These are phyloP conservation scores for Tolypocladium guangdongense DNA, from an alignment of 2,329 filamentous ascomycete genomes.

Conservation along the genomic window DNA sequence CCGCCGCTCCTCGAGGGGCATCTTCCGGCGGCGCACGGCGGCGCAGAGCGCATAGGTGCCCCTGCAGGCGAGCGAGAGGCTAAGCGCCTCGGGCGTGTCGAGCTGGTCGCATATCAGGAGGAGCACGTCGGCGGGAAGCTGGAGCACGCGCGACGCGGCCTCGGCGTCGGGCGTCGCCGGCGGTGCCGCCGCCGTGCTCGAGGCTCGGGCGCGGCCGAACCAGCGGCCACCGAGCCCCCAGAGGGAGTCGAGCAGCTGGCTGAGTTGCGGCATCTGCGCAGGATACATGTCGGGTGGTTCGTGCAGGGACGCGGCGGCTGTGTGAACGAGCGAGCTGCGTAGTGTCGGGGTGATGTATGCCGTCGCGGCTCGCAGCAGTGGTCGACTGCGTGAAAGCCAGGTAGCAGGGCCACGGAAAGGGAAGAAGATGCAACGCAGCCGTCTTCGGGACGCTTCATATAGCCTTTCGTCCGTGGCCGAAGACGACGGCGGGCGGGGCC, in stretches of 20 bases:
- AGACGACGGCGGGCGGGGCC: too few species aligned
- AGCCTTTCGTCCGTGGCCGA: too few species aligned
- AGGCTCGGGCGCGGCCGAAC: background rate
- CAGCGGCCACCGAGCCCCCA: background rate
- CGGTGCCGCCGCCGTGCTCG: background rate
- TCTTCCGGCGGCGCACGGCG: background rate
- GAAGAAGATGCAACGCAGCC: too few species aligned
- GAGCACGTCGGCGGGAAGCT: conserved; percentile 10
- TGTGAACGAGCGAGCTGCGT: background rate
- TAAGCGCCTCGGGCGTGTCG: conserved; percentile 5
- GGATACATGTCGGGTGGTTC: too few species aligned
- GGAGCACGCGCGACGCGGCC: conserved; percentile 1
- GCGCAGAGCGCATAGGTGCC: conserved; percentile 4
- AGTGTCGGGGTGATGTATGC: background rate
- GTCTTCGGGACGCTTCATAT: too few species aligned
- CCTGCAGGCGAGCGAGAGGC: conserved; percentile 8
- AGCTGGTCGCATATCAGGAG: conserved; percentile 10
- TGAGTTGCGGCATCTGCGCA: background rate
- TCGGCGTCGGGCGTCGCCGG: background rate
- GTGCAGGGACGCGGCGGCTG: too few species aligned
- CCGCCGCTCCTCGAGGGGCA: conserved; percentile 2
- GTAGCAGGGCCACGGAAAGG: background rate
- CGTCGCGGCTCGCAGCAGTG: background rate
- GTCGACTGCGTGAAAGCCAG: background rate
- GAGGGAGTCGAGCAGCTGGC: background rate